phyloP scores from a whole-genome alignment of 2,329 filamentous ascomycete genomes.

The Seiridium cupressi region DNA sequence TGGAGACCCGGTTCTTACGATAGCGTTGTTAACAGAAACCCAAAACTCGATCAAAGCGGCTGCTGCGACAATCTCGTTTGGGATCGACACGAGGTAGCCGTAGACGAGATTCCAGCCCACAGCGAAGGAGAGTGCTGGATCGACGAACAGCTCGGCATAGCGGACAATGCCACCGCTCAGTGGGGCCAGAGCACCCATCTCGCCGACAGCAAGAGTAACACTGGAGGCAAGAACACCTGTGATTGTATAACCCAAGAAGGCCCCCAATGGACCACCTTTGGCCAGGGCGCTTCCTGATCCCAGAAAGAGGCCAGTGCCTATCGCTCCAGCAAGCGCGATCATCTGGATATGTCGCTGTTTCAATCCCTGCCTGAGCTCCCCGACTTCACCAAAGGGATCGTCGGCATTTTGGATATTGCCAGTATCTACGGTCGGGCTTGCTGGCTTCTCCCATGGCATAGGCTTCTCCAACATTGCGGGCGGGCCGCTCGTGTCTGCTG shows the following conservation, averaged over 20 bases:
- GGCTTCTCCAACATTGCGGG: too few species aligned
- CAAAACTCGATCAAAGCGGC: conserved; percentile 19
- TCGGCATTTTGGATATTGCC: too few species aligned
- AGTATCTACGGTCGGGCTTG: too few species aligned
- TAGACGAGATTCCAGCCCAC: conserved; percentile 35
- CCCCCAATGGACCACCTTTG: conserved; percentile 49
- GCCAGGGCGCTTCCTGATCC: conserved; percentile 57
- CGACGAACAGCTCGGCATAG: conserved; percentile 32
- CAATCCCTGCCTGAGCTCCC: conserved; percentile 20
- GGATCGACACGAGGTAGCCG: conserved; percentile 25
- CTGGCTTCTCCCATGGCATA: too few species aligned
- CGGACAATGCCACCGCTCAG: conserved; percentile 34
- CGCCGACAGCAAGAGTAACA: conserved; percentile 32
- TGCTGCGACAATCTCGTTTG: conserved; percentile 27
- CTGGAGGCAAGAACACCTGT: conserved; percentile 31
- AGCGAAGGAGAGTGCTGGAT: conserved; percentile 27
- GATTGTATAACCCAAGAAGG: conserved; percentile 31
- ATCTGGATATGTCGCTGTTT: conserved; percentile 49
- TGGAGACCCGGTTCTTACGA: conserved; percentile 14
- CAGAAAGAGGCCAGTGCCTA: conserved; percentile 57
- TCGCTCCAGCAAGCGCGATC: conserved; percentile 46
- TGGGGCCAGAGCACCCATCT: conserved; percentile 34
- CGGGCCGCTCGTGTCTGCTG: too few species aligned
- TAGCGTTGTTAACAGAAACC: conserved; percentile 13
- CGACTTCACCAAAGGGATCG: conserved; percentile 35